phyloP scores from a whole-genome alignment of 192 early-diverging fungal species.

The Podila epicladia region DNA sequence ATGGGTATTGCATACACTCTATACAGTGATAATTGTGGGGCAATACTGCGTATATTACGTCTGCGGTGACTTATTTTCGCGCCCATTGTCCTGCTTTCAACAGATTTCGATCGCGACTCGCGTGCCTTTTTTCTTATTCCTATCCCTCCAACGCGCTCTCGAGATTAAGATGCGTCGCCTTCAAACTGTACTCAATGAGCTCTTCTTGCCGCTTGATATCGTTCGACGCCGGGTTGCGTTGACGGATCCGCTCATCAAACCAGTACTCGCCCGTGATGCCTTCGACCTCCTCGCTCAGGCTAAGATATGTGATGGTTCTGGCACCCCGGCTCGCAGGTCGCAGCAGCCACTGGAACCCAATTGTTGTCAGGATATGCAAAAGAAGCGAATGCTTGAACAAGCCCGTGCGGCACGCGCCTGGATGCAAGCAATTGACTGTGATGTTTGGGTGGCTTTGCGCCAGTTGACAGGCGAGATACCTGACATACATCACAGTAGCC shows the following conservation, averaged over 20 bases:
- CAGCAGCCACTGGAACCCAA: constrained; percentile 37
- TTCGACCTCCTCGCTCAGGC: constrained; percentile 46
- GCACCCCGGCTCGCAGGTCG: constrained; percentile 23
- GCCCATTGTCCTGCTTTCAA: too few relatives aligned
- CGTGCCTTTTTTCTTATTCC: too few relatives aligned
- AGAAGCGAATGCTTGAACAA: constrained; percentile 29
- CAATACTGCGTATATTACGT: too few relatives aligned
- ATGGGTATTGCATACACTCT: too few relatives aligned
- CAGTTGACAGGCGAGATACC: constrained; percentile 8
- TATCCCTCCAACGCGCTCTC: too few relatives aligned
- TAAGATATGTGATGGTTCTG: constrained; percentile 30
- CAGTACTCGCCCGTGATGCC: constrained; percentile 46
- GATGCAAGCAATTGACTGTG: constrained; percentile 44
- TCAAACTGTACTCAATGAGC: constrained; percentile 27
- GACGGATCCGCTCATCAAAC: constrained; percentile 49
- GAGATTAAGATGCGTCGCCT: constrained; percentile 4
- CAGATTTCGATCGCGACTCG: too few relatives aligned
- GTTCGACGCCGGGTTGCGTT: constrained; percentile 27
- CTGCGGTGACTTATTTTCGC: too few relatives aligned
- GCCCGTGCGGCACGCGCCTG: constrained; percentile 29
- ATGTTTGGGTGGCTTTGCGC: constrained; percentile 23
- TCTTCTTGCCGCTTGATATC: constrained; percentile 22
- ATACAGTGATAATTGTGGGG: too few relatives aligned
- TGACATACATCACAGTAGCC: constrained; percentile 34
- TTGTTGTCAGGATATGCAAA: constrained; percentile 33